Conservation (phyloP, 495 filamentous ascomycete species). For the Podospora bellae-mahoneyi region DNA sequence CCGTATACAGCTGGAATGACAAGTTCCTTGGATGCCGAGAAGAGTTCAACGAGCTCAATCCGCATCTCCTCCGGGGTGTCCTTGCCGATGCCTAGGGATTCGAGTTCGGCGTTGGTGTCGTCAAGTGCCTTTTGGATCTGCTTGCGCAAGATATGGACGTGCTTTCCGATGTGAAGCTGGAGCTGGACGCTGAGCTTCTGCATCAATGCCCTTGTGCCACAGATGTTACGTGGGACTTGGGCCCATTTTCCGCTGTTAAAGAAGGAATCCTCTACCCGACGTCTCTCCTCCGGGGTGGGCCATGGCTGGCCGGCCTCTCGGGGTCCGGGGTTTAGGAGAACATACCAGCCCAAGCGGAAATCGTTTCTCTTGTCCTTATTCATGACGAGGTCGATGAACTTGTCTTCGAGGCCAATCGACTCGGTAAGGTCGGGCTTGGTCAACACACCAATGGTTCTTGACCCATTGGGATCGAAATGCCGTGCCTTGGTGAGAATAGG, state of each 20-base stretch:
- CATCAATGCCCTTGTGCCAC: constrained; percentile 36
- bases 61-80: constrained; percentile 41
- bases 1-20: constrained; percentile 42
- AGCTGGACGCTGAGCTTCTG: constrained; percentile 39
- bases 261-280: constrained; percentile 31
- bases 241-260: constrained; percentile 45
- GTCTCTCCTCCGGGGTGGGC: constrained; percentile 33
- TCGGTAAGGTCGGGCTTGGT: constrained; percentile 51
- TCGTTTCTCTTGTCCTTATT: constrained; percentile 54
- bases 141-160: constrained; percentile 34
- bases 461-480: constrained; percentile 42
- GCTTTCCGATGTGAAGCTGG: constrained; percentile 38
- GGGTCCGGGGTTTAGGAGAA: constrained; percentile 53
- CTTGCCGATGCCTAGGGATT: constrained; percentile 36
- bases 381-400: constrained; percentile 51
- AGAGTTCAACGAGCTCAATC: constrained; percentile 39
- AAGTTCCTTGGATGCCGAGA: constrained; percentile 37
- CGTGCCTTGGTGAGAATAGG: constrained; percentile 46
- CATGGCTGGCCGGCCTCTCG: constrained; percentile 35
- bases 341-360: constrained; percentile 63
- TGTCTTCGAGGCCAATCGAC: constrained; percentile 44
- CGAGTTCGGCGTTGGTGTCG: constrained; percentile 38
- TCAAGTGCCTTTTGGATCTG: constrained; percentile 41
- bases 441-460: constrained; percentile 50
- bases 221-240: constrained; percentile 29